These are phyloP conservation scores for Blastocrithidia nonstop DNA, from an alignment of 208 protist genomes.

Conservation along the genomic window DNA sequence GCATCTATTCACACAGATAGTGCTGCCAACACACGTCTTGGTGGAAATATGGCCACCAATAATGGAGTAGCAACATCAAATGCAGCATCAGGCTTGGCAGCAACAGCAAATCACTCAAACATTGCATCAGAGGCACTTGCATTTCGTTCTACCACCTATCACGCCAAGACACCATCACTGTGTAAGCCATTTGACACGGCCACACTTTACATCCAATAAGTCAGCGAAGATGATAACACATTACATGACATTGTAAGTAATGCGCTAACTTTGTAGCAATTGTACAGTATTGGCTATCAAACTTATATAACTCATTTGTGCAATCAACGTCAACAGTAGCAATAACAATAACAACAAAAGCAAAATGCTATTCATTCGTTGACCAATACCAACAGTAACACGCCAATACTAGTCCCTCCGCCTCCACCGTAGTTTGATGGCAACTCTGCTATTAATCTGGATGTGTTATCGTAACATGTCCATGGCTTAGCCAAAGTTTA, in stretches of 20 bases:
- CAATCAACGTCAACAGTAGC: constrained; percentile 24
- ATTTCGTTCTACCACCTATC: constrained; percentile 48
- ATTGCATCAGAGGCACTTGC: constrained; percentile 21
- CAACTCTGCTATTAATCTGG: constrained; percentile 31
- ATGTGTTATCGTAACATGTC: constrained; percentile 48
- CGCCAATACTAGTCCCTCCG: constrained; percentile 17
- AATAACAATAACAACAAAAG: constrained; percentile 5
- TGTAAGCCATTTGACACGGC: constrained; percentile 30
- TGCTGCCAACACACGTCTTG: too few species aligned
- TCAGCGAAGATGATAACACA: constrained; percentile 10
- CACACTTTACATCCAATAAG: constrained; percentile 51
- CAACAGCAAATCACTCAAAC: constrained; percentile 22
- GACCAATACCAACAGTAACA: not conserved
- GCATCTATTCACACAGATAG: too few species aligned
- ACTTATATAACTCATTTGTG: too few species aligned
- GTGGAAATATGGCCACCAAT: not conserved
- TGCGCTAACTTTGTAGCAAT: constrained; percentile 30
- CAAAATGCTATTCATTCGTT: constrained; percentile 2
- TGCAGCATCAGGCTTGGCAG: not conserved
- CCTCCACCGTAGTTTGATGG: constrained; percentile 67
- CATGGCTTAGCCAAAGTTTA: constrained; percentile 40
- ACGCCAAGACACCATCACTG: too few species aligned
- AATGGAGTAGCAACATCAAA: not conserved
- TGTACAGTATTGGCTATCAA: constrained; percentile 51
- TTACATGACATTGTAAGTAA: constrained; percentile 6